Base-by-base conservation (phyloP, 2,329 filamentous ascomycete genomes). In the Aspergillus aculeatus region DNA sequence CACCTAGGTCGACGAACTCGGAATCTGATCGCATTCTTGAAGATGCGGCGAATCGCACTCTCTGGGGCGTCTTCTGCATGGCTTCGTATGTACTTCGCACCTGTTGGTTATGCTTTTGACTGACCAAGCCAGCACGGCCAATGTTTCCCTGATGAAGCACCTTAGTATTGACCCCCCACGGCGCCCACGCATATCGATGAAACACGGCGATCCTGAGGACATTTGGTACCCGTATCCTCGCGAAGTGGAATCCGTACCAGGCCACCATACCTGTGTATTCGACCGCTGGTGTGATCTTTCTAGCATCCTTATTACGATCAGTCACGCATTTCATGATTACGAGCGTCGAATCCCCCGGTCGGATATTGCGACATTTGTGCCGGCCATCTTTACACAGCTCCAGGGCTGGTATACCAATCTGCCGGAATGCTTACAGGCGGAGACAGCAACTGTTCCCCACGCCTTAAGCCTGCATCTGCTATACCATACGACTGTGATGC, bases 401-500 rank as follows among this genome's bases (percentile, higher is more conserved):
- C 57, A 66, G 47, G 60, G 54, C 21, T 73, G 71, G 68, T 64
- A 69, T 53, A 60, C 59, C 3, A 63, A 62, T 38, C 54, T 72
- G 9, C 69, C 70, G 1, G 62, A 61, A 4, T 74, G 71, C 35
- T 62, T 74, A 24, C 59, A 61, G 4, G 50, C 60, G 9, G 62
- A 69, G 26, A 59, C 61, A 5, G 64, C 59, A 9, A 35, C 61
- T 0, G 64, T 69, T 16, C 71, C 71, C 2, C 67, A 71, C 61
- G 54, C 71, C 14, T 54, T 73, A 5, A 62, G 61, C 21, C 54
- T 73, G 2, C 69, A 72, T 23, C 56, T 70, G 31, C 69, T 67
- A 52, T 72, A 71, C 38, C 64, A 71, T 54, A 69, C 63, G 16
- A 68, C 67, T 12, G 60, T 71, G 23, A 62, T 71, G 24, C 70